Conservation (phyloP, 495 filamentous ascomycete species). For the Oidiodendron maius region DNA sequence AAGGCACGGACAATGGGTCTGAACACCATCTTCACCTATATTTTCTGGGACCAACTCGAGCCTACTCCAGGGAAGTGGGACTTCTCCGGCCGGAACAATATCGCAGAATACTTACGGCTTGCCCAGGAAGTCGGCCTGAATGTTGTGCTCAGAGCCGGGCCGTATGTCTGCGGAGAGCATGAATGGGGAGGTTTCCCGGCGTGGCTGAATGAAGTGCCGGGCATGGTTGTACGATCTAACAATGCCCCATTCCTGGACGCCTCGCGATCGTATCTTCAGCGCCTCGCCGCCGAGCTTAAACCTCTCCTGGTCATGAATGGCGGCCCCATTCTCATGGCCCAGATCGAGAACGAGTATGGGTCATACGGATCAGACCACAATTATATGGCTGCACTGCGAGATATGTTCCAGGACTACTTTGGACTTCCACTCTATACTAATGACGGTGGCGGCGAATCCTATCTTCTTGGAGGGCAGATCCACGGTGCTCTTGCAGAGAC, state of each 20-base stretch:
- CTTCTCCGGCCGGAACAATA: conserved; percentile 27
- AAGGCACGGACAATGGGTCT: conserved; percentile 40
- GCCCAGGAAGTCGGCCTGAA: conserved; percentile 36
- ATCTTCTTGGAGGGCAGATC: conserved; percentile 35
- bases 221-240: conserved; percentile 32
- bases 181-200: conserved; percentile 45
- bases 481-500: conserved; percentile 35
- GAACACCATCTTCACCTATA: conserved; percentile 42
- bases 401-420: conserved; percentile 31
- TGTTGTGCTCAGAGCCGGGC: conserved; percentile 37
- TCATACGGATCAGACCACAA: conserved; percentile 35
- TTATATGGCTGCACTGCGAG: conserved; percentile 30
- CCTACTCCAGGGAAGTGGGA: conserved; percentile 30
- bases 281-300: conserved; percentile 29
- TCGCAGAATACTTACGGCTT: conserved; percentile 34
- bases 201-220: conserved; percentile 34
- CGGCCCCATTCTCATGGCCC: conserved; percentile 41
- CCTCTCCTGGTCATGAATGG: conserved; percentile 31
- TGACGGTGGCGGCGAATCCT: conserved; percentile 35
- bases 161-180: conserved; percentile 42
- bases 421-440: conserved; percentile 40
- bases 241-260: conserved; percentile 32
- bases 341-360: conserved; percentile 46
- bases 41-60: conserved; percentile 42
- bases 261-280: conserved; percentile 28